These are phyloP conservation scores for Phytophthora pseudosyringae DNA, from an alignment of 352 stramenopile species.

Conservation along the genomic window DNA sequence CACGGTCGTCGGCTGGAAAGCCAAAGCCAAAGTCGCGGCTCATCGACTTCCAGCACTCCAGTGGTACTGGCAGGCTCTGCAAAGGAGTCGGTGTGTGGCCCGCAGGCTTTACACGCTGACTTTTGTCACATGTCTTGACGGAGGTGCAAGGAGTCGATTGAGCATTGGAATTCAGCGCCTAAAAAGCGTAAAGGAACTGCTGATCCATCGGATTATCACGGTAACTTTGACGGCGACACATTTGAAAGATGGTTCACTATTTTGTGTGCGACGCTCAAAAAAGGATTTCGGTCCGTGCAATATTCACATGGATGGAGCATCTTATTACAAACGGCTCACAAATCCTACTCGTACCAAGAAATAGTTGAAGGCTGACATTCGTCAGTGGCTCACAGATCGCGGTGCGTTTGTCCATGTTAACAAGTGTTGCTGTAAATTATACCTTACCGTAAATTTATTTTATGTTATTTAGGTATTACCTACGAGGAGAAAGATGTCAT, in stretches of 20 bases:
- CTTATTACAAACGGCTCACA: neutral
- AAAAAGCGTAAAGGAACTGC: neutral
- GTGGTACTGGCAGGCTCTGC: no score
- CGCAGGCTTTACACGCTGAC: no score
- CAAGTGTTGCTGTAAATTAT: no score
- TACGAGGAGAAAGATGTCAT: no score
- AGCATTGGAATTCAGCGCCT: slow-evolving; percentile 10
- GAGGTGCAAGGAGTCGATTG: neutral
- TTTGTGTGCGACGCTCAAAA: neutral
- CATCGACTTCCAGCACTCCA: no score
- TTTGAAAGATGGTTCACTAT: slow-evolving; percentile 11
- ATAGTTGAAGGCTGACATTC: neutral
- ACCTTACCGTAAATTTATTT: no score
- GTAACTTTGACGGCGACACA: neutral
- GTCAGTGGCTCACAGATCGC: neutral
- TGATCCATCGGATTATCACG: neutral
- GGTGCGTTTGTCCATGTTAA: no score
- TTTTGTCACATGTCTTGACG: no score
- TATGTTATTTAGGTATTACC: no score
- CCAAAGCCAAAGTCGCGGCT: no score
- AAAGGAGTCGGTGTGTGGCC: no score
- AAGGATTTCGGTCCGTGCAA: neutral
- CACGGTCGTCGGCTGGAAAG: no score
- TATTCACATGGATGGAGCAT: slow-evolving; percentile 14
- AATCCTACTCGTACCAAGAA: neutral